A percentile compares a stretch with the other conserved stretches of the same genome.
phyloP scores from a whole-genome alignment of 306 rosid species.

The Heteromeles arbutifolia region DNA sequence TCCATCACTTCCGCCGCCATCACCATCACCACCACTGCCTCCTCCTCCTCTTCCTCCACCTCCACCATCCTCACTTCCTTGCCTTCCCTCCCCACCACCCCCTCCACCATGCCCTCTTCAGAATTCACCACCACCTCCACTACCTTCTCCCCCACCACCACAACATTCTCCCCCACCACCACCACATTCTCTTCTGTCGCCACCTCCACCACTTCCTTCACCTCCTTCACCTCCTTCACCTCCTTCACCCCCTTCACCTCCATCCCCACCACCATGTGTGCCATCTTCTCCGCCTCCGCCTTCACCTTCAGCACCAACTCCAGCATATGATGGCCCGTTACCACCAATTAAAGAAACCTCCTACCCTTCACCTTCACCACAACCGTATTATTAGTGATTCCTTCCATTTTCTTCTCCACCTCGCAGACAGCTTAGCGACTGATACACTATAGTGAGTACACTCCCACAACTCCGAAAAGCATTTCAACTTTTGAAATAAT shows the following conservation, averaged over 20 bases:
- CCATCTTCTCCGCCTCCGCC: neutral
- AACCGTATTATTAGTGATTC: constrained; percentile 9
- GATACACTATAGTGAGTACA: neutral
- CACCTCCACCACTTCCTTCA: constrained; percentile 2
- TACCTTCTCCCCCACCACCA: constrained; percentile 16
- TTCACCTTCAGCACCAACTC: constrained; percentile 8
- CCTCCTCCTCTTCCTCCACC: neutral
- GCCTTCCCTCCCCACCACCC: neutral
- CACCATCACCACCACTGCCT: neutral
- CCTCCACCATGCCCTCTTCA: neutral
- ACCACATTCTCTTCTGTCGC: constrained; percentile 9
- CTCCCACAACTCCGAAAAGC: neutral
- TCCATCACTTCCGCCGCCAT: neutral
- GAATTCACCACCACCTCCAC: constrained; percentile 11
- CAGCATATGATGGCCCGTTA: neutral
- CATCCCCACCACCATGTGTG: constrained; percentile 13
- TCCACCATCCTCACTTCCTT: neutral
- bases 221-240: constrained; percentile 9
- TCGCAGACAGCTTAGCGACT: neutral
- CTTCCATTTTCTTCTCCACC: neutral
- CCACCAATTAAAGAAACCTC: constrained; percentile 1
- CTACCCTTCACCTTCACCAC: constrained; percentile 13
- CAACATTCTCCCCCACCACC: constrained; percentile 15
- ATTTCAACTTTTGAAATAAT: neutral
- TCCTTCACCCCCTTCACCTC: constrained; percentile 9